Evolutionary conservation across 2,329 filamentous ascomycete species (phyloP), one percentile per base, ranked within the genome.

Genomic region (Microcyclosporella mali): DNA sequence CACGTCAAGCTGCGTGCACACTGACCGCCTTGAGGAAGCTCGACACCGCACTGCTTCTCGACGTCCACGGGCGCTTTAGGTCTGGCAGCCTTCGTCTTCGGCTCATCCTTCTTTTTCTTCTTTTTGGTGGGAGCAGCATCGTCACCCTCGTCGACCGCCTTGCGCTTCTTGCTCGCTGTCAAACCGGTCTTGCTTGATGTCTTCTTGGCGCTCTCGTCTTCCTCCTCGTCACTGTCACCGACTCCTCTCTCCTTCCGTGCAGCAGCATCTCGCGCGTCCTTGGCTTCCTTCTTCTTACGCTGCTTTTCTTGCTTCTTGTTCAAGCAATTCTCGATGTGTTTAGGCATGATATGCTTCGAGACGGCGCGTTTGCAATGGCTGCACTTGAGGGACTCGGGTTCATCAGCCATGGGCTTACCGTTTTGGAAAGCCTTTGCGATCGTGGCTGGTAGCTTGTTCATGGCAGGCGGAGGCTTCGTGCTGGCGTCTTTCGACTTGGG

Each of bases 321-420:
- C 44, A 95, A 70, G 58, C 90, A 98, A 34, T 83, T 79, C 29
- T 83, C 82, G 47, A 95, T 87, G 60, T 98, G 90, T 14, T 79
- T 78, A 45, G 83, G 82, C 2, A 86, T 84, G 1, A 80, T 81
- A 25, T 79, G 79, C 56, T 83, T 85, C 11, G 92, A 72, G 10
- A 95, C 78, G 39, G 85, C 85, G 57, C 94, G 89, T 67, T 92
- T 95, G 70, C 90, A 98, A 63, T 94, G 88, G 63, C 92, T 95
- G 75, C 90, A 98, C 53, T 70, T 67, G 38, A 92, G 81, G 8
- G 87, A 76, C 50, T 94, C 87, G 9, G 85, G 78, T 43, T 73
- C 74, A 59, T 95, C 89, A 56, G 88, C 82, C 53, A 94, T 75
- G 0, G 88, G 88, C 45, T 84, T 81, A 49, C 88, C 87, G 35